phyloP scores from a whole-genome alignment of 352 stramenopile species.

The Phytophthora multivora region DNA sequence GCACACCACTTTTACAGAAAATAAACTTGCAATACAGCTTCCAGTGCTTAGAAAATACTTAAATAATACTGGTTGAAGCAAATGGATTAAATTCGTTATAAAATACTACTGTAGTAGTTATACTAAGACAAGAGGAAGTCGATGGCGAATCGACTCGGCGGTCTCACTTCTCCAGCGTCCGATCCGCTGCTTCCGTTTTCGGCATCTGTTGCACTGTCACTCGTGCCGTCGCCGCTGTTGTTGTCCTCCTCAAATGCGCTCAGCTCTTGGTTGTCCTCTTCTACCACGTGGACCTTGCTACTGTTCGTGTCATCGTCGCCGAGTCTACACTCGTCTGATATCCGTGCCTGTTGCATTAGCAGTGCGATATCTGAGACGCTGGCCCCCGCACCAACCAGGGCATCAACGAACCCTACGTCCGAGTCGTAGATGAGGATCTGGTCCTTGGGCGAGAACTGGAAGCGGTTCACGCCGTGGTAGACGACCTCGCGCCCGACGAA shows the following conservation, averaged over 20 bases:
- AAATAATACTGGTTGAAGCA: too few relatives aligned
- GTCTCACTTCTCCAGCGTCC: conserved; percentile 8
- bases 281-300: conserved; percentile 7
- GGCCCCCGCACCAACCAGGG: conserved; percentile 42
- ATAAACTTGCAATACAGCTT: conserved; percentile 21
- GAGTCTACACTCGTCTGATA: conserved; percentile 49
- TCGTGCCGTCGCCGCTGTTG: background rate
- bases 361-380: conserved; percentile 47
- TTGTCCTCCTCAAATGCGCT: conserved; percentile 6
- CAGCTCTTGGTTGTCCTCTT: conserved; percentile 15
- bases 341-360: conserved; percentile 56
- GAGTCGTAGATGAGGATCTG: conserved; percentile 62
- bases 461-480: conserved; percentile 56
- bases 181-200: conserved; percentile 5
- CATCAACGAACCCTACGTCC: conserved; percentile 63
- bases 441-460: conserved; percentile 51
- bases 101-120: too few relatives aligned
- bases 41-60: too few relatives aligned
- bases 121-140: conserved; percentile 39
- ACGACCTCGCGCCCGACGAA: conserved; percentile 54
- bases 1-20: background rate
- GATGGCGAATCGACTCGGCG: conserved; percentile 25
- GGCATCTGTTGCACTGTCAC: conserved; percentile 4
- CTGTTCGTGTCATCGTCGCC: conserved; percentile 26
- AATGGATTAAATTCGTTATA: background rate